Evolutionary conservation across 331 rosid species (phyloP), one percentile per base, ranked within the genome.

Genomic region (Arachis monticola): DNA sequence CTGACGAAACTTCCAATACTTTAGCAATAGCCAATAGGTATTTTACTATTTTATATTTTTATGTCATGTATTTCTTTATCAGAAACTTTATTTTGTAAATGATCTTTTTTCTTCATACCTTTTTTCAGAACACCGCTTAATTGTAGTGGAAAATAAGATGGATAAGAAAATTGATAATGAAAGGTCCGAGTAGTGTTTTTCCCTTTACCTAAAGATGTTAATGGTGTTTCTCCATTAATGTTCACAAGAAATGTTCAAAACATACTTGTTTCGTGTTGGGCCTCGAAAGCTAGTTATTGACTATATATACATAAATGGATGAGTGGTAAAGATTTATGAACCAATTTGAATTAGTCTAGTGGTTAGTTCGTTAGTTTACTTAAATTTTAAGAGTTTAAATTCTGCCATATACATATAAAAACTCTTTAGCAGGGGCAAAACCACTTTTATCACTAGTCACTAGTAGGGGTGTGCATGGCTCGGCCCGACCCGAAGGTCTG

Each of bases 21-120:
- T 10, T 58, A 44, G 56, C 56, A 65, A 40, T 27, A 9, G 48
- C 35, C 31, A 31, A 35, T 48, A 56, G 60, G 22, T 17, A 17
- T 17, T 17, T 17, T 17, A 17, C 70, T 59, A 48, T 61, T 63
- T 27, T n/a, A n/a, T n/a, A n/a, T n/a, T n/a, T n/a, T n/a, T 52
- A 12, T 53, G 58, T 32, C 70, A 46, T 30, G 30, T 60, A 13
- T 79, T 73, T 73, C 60, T 45, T 74, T 66, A 60, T n/a, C 31
- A 13, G 30, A 53, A 13, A 14, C 17, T 5, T 13, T n/a, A 12
- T 51, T 0, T 5, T 53, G 27, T 5, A 13, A n/a, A 14, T 13
- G 8, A 53, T 53, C 17, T 10, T 53, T 35, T 4, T 35, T 35
- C 40, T 13, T 3, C 8, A 13, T 27, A 53, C 27, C 8, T 13